Percentiles rank a stretch among this genome's conserved stretches.
phyloP scores from a whole-genome alignment of 306 rosid genomes.

The Carpinus viminea region DNA sequence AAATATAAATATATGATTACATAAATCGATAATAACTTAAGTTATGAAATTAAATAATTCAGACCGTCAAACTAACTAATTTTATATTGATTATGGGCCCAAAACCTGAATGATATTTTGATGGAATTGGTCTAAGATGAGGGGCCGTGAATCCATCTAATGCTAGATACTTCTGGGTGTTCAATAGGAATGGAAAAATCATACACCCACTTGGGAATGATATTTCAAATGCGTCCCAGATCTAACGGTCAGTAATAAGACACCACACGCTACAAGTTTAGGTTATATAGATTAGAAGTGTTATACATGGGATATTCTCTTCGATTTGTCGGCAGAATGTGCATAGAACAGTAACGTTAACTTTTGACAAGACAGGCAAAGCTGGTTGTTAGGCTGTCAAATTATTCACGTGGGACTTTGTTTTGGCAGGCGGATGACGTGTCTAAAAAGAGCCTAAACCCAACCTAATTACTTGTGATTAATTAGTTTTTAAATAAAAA shows the following conservation, averaged over 20 bases:
- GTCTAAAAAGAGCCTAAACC: neutral
- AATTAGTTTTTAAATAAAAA: too few species aligned
- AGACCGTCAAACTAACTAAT: too few species aligned
- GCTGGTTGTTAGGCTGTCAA: neutral
- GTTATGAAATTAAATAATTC: too few species aligned
- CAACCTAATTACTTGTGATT: neutral
- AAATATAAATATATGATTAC: too few species aligned
- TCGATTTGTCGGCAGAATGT: slow-evolving; percentile 35
- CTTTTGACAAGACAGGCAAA: neutral
- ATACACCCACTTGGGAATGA: too few species aligned
- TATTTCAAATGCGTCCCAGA: neutral
- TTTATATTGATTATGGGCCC: neutral
- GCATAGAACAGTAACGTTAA: neutral
- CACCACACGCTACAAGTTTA: neutral
- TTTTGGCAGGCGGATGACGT: neutral
- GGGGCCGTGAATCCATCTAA: too few species aligned
- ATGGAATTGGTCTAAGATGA: neutral
- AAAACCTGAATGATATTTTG: neutral
- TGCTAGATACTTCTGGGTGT: too few species aligned
- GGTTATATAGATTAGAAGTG: neutral
- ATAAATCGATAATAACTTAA: too few species aligned
- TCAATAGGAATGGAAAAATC: too few species aligned
- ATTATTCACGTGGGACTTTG: slow-evolving; percentile 1
- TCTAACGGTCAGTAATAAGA: slow-evolving; percentile 17
- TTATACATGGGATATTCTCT: neutral